Conservation (phyloP, 73 alveolate species). For the Urostyla sp. region DNA sequence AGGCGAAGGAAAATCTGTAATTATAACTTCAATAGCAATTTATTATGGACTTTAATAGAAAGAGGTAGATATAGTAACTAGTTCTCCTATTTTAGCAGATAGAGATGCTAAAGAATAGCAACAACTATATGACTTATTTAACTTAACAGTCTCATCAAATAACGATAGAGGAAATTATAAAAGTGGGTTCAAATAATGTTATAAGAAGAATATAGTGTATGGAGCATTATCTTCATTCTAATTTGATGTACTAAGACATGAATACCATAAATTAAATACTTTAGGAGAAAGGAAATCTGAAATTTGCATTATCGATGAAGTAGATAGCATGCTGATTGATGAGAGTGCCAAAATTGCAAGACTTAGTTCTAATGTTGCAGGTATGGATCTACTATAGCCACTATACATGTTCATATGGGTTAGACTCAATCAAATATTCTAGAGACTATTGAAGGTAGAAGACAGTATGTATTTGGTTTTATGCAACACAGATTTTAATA, state of each 20-base stretch:
- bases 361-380: neutral
- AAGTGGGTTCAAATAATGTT: conserved; percentile 51
- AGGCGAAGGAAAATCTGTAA: conserved; percentile 88
- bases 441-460: neutral
- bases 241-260: conserved; percentile 66
- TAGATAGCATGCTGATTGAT: conserved; percentile 68
- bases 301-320: conserved; percentile 75
- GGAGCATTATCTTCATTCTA: conserved; percentile 67
- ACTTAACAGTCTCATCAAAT: conserved; percentile 53
- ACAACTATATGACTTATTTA: conserved; percentile 60
- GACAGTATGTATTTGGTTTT: neutral
- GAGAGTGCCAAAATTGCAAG: neutral
- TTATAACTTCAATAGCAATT: conserved; percentile 75
- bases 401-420: neutral
- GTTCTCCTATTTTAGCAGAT: conserved; percentile 78
- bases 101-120: conserved; percentile 74
- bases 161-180: neutral
- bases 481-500: neutral
- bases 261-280: conserved; percentile 16
- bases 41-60: conserved; percentile 64
- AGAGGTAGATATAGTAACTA: conserved; percentile 80
- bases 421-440: neutral
- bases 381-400: neutral
- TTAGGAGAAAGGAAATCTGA: conserved; percentile 63
- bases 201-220: conserved; percentile 68